These are phyloP conservation scores for Petasospora rhodanensis DNA, from an alignment of 1,139 yeast genomes.

Conservation along the genomic window DNA sequence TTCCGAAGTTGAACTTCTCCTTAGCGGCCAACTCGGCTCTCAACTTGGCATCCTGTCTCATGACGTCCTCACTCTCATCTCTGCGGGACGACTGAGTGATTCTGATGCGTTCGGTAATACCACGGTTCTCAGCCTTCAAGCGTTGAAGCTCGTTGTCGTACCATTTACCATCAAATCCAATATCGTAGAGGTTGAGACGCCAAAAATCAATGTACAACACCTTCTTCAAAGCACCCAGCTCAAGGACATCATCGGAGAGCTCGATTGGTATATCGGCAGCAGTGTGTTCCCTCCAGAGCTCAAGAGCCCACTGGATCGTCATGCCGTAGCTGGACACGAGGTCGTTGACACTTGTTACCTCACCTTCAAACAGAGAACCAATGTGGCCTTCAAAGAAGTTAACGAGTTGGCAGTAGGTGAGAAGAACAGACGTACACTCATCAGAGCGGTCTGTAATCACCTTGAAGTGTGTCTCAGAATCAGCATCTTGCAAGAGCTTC, in stretches of 20 bases:
- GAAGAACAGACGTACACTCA: conserved; percentile 61
- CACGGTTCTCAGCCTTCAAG: conserved; percentile 22
- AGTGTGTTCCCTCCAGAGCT: conserved; percentile 60
- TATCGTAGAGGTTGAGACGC: conserved; percentile 72
- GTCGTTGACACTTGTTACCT: conserved; percentile 42
- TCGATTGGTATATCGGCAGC: conserved; percentile 21
- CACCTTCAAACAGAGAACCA: conserved; percentile 32
- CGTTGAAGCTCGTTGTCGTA: conserved; percentile 48
- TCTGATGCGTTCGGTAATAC: conserved; percentile 20
- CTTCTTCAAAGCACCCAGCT: conserved; percentile 37
- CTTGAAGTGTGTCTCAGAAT: conserved; percentile 56
- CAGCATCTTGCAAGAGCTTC: conserved; percentile 36
- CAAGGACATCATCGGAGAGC: conserved; percentile 26
- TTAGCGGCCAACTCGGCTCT: conserved; percentile 30
- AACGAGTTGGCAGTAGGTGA: conserved; percentile 58
- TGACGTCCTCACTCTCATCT: conserved; percentile 10
- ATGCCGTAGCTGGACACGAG: conserved; percentile 48
- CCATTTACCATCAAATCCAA: conserved; percentile 47
- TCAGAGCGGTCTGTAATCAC: conserved; percentile 69
- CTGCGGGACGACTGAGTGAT: conserved; percentile 22
- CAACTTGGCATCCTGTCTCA: conserved; percentile 25
- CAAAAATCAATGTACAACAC: conserved; percentile 63
- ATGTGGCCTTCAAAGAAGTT: conserved; percentile 42
- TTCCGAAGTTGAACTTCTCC: conserved; percentile 26
- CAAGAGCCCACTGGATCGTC: conserved; percentile 68